A percentile compares a stretch with the other conserved stretches of the same genome.
These are phyloP conservation scores for Fistulinella prunicolor DNA, from an alignment of 768 basidiomycete species.

Conservation along the genomic window DNA sequence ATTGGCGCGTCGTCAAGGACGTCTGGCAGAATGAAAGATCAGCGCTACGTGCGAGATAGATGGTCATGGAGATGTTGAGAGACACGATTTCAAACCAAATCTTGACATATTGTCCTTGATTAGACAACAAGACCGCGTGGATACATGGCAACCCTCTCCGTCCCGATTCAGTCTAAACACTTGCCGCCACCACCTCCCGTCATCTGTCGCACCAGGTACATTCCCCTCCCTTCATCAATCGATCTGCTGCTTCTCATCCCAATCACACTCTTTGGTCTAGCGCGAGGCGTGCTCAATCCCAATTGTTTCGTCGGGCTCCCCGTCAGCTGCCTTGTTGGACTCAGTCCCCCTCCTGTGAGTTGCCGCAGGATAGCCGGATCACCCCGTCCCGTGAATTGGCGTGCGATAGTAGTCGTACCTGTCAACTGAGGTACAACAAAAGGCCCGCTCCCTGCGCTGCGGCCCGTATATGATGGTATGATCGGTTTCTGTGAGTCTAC, in stretches of 20 bases:
- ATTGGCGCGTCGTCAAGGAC: not conserved
- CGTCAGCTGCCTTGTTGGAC: slow-evolving; percentile 62
- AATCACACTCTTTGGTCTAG: slow-evolving; percentile 76
- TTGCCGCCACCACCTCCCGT: slow-evolving; percentile 49
- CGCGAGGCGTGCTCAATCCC: slow-evolving; percentile 41
- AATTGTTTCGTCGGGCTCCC: slow-evolving; percentile 72
- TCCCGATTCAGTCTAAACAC: slow-evolving; percentile 19
- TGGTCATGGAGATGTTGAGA: too few relatives aligned
- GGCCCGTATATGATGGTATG: slow-evolving; percentile 44
- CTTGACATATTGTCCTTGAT: slow-evolving; percentile 3
- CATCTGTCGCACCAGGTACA: slow-evolving; percentile 78
- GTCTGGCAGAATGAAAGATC: not conserved
- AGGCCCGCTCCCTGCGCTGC: slow-evolving; percentile 22
- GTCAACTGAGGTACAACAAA: slow-evolving; percentile 55
- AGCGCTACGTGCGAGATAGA: not conserved
- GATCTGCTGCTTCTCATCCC: slow-evolving; percentile 64
- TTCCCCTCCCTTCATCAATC: slow-evolving; percentile 60
- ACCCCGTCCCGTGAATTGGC: slow-evolving; percentile 69
- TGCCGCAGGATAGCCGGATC: slow-evolving; percentile 44
- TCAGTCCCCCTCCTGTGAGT: slow-evolving; percentile 64
- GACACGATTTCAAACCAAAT: slow-evolving; percentile 11
- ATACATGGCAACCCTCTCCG: slow-evolving; percentile 13
- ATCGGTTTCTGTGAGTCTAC: slow-evolving; percentile 48
- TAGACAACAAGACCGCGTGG: slow-evolving; percentile 6
- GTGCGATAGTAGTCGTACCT: slow-evolving; percentile 68